Evolutionary conservation across 768 basidiomycete genomes (phyloP), one percentile per base, ranked within the genome.

Genomic region (Cyathus striatus): DNA sequence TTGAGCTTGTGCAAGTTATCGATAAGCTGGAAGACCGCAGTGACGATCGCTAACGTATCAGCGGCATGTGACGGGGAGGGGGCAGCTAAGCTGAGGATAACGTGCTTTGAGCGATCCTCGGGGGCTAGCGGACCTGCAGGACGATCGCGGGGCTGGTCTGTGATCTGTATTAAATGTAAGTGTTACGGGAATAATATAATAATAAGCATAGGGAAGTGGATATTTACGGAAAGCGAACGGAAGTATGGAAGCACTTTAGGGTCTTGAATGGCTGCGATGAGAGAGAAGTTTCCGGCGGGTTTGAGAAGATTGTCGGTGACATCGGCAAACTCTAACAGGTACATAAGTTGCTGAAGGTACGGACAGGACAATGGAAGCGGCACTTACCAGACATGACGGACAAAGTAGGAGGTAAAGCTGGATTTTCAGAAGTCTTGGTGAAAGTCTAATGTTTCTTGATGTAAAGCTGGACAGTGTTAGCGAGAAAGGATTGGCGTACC

Each of bases 121-220:
- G 77, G 59, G 4, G 75, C 54, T 33, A 82, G 45, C 1, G 79
- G 75, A 2, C 65, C 58, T 1, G 54, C 46, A 1, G 93, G 93
- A 42, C 86, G 81, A 18, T 73, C 70, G 41, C 81, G 70, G 6
- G 92, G 89, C 55, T 91, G 88, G 68, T 96, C 93, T 20, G 92
- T 90, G 42, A 92, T 76, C 79, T 82, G 49, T 23, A 38, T 24
- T 7, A 35, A 44, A 30, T 42, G 14, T 23, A 41, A 39, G 42
- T 32, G 36, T 37, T 49, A 42, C 37, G 32, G 44, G n/a, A 38
- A 39, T 38, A 44, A 43, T 23, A 36, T 20, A 34, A 22, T 21
- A 9, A n/a, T 26, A 25, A 27, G 25, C 18, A 41, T 48, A 33
- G 16, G 16, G 43, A 16, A 14, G 24, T 22, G 35, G 17, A 12